Base-by-base conservation (phyloP, 1,284 basidiomycete genomes). In the Amylostereum areolatum region DNA sequence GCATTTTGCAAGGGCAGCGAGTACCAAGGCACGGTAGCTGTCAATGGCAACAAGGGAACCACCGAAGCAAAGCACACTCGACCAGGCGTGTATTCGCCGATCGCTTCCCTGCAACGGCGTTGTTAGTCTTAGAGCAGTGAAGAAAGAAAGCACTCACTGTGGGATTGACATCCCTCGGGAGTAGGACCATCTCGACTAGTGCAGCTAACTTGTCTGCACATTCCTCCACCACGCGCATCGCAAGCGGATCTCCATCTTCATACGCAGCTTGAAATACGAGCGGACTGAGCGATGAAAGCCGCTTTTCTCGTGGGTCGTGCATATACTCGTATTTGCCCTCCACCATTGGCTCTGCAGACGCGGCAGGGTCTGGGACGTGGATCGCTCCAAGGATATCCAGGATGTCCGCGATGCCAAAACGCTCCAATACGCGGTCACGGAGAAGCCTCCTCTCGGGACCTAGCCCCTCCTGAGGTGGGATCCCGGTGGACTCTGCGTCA, bases 241-340 rank as follows among this genome's bases (percentile, higher is more conserved):
- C 83, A 41, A 87, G 70, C 33, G 73, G 67, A 58, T 89, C 83
- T 3, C 62, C 59, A 47, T 83, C 73, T 37, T 79, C 73, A 63
- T 89, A 87, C 5, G 85, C 86, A 2, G 82, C 78, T 3, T 73
- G 64, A 59, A 92, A 89, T 12, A 90, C 83, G 40, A 89, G 63
- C 1, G 87, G 88, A 3, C 83, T 70, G 12, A 90, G 78, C 29
- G 77, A 74, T 1, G 85, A 87, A 4, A 91, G 71, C 1, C 87
- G 78, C 58, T 85, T 84, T 69, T 92, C 87, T 48, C 84, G 75
- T 3, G 73, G 63, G 27, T 78, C 57, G 9, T 56, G 62, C 34
- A 67, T 60, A 56, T 75, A 67, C 37, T 65, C 54, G 24, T 43
- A 41, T 43, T 48, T 52, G 35, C 36, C 27, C 10, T 31, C 43